phyloP scores from a whole-genome alignment of 108 stramenopile genomes.

The Conticribra weissflogii region DNA sequence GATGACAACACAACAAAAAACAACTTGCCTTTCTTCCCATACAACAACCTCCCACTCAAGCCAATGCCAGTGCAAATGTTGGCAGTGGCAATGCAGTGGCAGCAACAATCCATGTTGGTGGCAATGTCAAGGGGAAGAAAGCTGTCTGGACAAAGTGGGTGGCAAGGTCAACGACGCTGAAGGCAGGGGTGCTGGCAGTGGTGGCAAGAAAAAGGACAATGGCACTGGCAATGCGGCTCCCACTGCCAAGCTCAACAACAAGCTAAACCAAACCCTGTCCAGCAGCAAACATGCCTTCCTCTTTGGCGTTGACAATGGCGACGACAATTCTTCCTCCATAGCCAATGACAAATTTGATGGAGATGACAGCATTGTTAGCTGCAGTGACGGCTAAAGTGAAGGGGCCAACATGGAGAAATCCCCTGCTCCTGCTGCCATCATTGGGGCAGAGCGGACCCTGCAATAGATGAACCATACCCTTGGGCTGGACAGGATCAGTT shows the following conservation, averaged over 20 bases:
- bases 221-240: conserved; percentile 22
- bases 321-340: too few relatives aligned
- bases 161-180: not conserved
- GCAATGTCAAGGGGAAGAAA: too few relatives aligned
- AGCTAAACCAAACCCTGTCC: conserved; percentile 5
- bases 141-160: not conserved
- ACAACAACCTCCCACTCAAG: too few relatives aligned
- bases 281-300: conserved; percentile 8
- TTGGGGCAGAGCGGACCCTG: not conserved
- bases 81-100: not conserved
- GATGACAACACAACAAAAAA: too few relatives aligned
- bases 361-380: conserved; percentile 33
- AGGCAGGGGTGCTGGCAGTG: conserved; percentile 14
- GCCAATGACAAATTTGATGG: conserved; percentile 46
- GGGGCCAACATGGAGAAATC: too few relatives aligned
- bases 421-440: not conserved
- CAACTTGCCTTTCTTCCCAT: too few relatives aligned
- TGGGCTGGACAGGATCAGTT: conserved; percentile 44
- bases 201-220: not conserved
- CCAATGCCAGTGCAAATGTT: conserved; percentile 13
- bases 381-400: too few relatives aligned
- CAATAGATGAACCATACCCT: conserved; percentile 39
- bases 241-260: conserved; percentile 23
- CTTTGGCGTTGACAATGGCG: conserved; percentile 45
- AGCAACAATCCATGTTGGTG: too few relatives aligned